Evolutionary conservation across 2,329 filamentous ascomycete genomes (phyloP).

Genomic region (Cercospora sp.): DNA sequence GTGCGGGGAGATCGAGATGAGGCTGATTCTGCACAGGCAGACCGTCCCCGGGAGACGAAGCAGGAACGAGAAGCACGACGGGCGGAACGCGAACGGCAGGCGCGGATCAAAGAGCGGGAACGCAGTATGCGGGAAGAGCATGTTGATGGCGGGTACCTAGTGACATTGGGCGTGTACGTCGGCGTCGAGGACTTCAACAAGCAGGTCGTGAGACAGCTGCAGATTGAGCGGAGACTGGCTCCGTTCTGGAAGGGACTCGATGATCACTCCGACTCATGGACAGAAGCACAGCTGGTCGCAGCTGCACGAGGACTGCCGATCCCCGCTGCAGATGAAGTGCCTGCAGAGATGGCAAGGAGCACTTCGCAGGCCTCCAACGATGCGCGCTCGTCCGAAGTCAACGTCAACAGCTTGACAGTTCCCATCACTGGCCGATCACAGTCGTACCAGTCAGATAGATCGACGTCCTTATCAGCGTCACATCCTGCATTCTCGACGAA

Average conservation of each 20-base stretch:
- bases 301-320: constrained; percentile 81
- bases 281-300: constrained; percentile 91
- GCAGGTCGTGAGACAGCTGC: constrained; percentile 78
- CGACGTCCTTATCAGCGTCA: constrained; percentile 58
- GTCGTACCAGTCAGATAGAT: constrained; percentile 74
- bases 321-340: constrained; percentile 79
- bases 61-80: constrained; percentile 87
- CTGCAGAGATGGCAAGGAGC: constrained; percentile 63
- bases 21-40: constrained; percentile 46
- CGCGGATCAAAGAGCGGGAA: constrained; percentile 79
- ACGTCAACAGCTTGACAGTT: constrained; percentile 71
- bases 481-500: constrained; percentile 59
- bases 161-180: constrained; percentile 91
- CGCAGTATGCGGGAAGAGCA: constrained; percentile 87
- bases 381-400: constrained; percentile 57
- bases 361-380: constrained; percentile 37
- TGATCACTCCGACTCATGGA: constrained; percentile 85
- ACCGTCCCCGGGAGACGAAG: constrained; percentile 77
- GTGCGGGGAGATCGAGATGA: constrained; percentile 49
- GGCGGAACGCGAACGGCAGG: constrained; percentile 75
- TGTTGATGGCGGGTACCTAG: constrained; percentile 90
- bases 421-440: constrained; percentile 76
- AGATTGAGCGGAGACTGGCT: constrained; percentile 91
- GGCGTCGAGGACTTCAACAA: constrained; percentile 94
- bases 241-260: constrained; percentile 95